Conservation (phyloP, 768 basidiomycete genomes). For the Tricholoma flavovirens region DNA sequence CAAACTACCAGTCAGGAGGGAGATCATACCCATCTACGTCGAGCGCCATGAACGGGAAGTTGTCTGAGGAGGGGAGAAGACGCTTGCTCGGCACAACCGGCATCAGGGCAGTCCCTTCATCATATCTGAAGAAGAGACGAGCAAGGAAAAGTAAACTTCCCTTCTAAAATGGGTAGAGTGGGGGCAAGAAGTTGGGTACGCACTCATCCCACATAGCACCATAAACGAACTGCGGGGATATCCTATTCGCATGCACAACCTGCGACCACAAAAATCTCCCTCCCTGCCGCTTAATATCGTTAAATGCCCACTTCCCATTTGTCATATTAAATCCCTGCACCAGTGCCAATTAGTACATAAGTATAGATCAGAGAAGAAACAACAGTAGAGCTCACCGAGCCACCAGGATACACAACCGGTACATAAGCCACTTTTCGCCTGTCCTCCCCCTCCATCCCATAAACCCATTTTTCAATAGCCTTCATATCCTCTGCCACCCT, state of each 20-base stretch:
- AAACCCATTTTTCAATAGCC: slow-evolving; percentile 45
- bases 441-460: slow-evolving; percentile 30
- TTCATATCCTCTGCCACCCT: slow-evolving; percentile 63
- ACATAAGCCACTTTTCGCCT: slow-evolving; percentile 65
- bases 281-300: slow-evolving; percentile 65
- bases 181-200: slow-evolving; percentile 11
- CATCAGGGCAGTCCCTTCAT: slow-evolving; percentile 81
- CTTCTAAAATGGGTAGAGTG: neutral
- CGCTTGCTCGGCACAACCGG: slow-evolving; percentile 58
- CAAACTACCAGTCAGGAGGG: slow-evolving; percentile 70
- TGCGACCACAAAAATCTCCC: slow-evolving; percentile 80
- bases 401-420: slow-evolving; percentile 79
- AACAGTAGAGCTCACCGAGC: slow-evolving; percentile 53
- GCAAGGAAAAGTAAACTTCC: neutral
- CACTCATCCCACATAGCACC: slow-evolving; percentile 89
- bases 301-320: slow-evolving; percentile 64
- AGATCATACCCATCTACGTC: slow-evolving; percentile 76
- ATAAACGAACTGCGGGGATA: slow-evolving; percentile 62
- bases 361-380: neutral
- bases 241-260: slow-evolving; percentile 58
- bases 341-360: slow-evolving; percentile 7
- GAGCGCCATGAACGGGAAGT: slow-evolving; percentile 59
- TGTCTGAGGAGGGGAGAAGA: slow-evolving; percentile 54
- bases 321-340: slow-evolving; percentile 65
- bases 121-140: slow-evolving; percentile 47